Evolutionary conservation across 1,284 basidiomycete genomes (phyloP).

Genomic region (Sutorius eximius): DNA sequence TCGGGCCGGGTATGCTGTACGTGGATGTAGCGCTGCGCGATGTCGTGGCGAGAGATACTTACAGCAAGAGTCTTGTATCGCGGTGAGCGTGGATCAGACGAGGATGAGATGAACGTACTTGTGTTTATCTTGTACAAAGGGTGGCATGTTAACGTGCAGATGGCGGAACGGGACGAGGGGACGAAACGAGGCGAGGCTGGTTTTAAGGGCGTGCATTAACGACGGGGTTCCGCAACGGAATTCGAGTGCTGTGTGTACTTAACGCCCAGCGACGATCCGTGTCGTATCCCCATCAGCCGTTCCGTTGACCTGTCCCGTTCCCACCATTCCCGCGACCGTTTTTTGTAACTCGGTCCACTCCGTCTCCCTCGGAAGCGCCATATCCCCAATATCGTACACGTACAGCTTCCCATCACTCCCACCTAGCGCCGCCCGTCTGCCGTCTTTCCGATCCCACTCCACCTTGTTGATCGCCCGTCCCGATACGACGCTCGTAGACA

Average conservation of each 20-base stretch:
- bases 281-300: slow-evolving; percentile 44
- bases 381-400: slow-evolving; percentile 93
- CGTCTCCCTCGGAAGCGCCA: slow-evolving; percentile 77
- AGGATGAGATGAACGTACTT: slow-evolving; percentile 47
- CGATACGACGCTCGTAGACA: slow-evolving; percentile 70
- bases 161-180: background rate
- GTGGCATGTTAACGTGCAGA: background rate
- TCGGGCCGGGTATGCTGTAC: slow-evolving; percentile 76
- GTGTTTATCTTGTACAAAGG: slow-evolving; percentile 47
- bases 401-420: slow-evolving; percentile 92
- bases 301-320: slow-evolving; percentile 56
- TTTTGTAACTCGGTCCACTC: slow-evolving; percentile 92
- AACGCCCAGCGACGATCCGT: slow-evolving; percentile 48
- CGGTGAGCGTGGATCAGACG: background rate
- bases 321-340: slow-evolving; percentile 64
- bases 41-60: slow-evolving; percentile 26
- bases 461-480: slow-evolving; percentile 92
- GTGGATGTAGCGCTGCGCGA: background rate
- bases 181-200: background rate
- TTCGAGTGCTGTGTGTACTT: background rate
- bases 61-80: slow-evolving; percentile 61
- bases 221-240: slow-evolving; percentile 20
- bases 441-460: slow-evolving; percentile 88
- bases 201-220: background rate
- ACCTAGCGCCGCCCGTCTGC: slow-evolving; percentile 82